Base-by-base conservation (phyloP, 2,329 filamentous ascomycete genomes). In the Amylocarpus encephaloides region DNA sequence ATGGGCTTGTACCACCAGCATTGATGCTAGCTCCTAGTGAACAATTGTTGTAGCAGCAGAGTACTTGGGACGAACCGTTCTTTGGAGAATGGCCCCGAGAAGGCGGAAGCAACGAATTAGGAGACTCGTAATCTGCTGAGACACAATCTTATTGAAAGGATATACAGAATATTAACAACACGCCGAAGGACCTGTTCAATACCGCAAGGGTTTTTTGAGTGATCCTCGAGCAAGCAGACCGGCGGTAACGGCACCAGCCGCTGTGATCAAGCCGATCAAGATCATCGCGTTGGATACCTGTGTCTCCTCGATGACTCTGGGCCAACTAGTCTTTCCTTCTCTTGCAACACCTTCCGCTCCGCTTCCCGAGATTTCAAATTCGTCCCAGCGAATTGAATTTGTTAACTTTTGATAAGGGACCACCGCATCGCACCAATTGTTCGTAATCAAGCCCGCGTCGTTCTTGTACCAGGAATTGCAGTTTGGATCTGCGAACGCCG, bases 391-490 rank as follows among this genome's bases (percentile, higher is more conserved):
- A 54, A 78, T 70, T 13, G 62, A 64, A 7, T 64, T 59, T 46
- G 74, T 53, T 53, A 67, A 54, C 44, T 74, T 67, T 64, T 82
- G 78, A 59, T 82, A 82, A 41, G 76, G 71, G 0, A 81, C 59
- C 5, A 77, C 79, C 0, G 72, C 78, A 1, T 74, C 57, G 9
- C 48, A 47, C 59, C 62, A 62, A 41, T 61, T 63, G 16, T 61
- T 62, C 0, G 57, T 64, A 30, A 63, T 53, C 12, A 55, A n/a
- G 1, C 59, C 60, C 12, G 54, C 44, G 7, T 57, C 54, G 12
- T 55, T 54, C 44, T 63, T 64, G 42, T 61, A 64, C 59, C 59
- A 63, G 5, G 47, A 56, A 11, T 53, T 55, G 45, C 60, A 63
- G 6, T 52, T 54, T 1, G 56, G 50, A 34, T 69, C 57, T 15